Base-by-base conservation (phyloP, 2,329 filamentous ascomycete genomes). In the Fusarium sp. region DNA sequence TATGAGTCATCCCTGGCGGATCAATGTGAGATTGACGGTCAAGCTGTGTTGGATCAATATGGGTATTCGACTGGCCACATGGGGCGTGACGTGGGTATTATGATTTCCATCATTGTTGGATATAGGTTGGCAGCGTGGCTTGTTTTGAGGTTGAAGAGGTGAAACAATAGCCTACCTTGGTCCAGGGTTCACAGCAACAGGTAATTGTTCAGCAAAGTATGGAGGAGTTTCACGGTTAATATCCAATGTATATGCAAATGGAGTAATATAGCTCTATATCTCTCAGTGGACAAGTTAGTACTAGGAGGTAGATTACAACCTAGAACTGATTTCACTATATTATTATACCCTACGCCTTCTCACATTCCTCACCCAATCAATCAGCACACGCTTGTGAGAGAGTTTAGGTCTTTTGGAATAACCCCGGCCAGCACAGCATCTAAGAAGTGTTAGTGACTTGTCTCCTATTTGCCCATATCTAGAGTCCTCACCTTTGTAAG, bases 71-170 rank as follows among this genome's bases (percentile, higher is more conserved):
- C 83, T 3, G 88, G 86, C 0, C 78, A 91, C 80, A 83, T 91
- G 39, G 92, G 91, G 0, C 91, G 92, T 69, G 80, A 91, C 81
- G 85, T 92, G 19, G 92, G 91, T 0, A 93, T 94, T 67, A 82
- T 94, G 79, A 72, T 96, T 47, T 86, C 81, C 3, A 96, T 96
- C 64, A 88, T 92, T 67, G 78, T 85, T 12, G 92, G 86, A 1
- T 74, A 74, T 42, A 68, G 73, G 15, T 45, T 75, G 52, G 80
- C 92, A 6, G 88, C 87, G 1, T 91, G 87, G 86, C 65, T 85
- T 48, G 87, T 85, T 24, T 75, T 92, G 24, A 76, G 71, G 67
- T 15, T 74, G 40, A 62, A 65, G 28, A 66, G 36, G 31, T 72
- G 32, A 68, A 26, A 34, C n/a, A 11, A 28, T 19, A 8, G 4